Conservation (phyloP, 495 filamentous ascomycete genomes). For the Talaromyces liani region DNA sequence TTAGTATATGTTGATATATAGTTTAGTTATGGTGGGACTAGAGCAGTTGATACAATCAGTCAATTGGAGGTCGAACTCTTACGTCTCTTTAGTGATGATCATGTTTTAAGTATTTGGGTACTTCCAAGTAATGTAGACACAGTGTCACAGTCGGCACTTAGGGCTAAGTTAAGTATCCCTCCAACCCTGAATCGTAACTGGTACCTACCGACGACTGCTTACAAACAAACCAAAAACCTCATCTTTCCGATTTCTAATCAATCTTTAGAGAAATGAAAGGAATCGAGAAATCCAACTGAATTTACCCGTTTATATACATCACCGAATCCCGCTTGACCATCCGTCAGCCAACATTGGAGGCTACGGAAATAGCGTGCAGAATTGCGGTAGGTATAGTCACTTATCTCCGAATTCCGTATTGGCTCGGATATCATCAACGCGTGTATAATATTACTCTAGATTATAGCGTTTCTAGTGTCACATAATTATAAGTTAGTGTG, state of each 20-base stretch:
- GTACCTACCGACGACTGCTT: background rate
- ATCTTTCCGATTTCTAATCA: background rate
- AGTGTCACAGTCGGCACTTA: background rate
- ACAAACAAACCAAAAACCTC: background rate
- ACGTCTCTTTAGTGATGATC: background rate
- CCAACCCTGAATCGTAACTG: background rate
- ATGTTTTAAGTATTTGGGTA: background rate
- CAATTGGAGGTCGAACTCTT: background rate
- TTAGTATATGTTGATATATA: background rate
- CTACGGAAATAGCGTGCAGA: background rate
- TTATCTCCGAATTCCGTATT: background rate
- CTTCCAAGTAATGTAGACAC: background rate
- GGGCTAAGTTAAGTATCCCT: background rate
- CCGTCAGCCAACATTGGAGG: background rate
- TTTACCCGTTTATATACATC: background rate
- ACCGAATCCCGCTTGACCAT: background rate
- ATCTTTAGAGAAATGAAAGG: background rate
- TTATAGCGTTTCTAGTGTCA: background rate
- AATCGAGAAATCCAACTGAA: background rate
- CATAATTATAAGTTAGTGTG: too few relatives aligned
- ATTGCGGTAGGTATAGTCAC: background rate
- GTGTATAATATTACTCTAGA: background rate
- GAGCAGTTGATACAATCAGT: background rate
- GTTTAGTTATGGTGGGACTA: background rate
- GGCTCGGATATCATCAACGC: background rate